Base-by-base conservation (phyloP, 768 basidiomycete species). In the Hirschioporus abietinus region DNA sequence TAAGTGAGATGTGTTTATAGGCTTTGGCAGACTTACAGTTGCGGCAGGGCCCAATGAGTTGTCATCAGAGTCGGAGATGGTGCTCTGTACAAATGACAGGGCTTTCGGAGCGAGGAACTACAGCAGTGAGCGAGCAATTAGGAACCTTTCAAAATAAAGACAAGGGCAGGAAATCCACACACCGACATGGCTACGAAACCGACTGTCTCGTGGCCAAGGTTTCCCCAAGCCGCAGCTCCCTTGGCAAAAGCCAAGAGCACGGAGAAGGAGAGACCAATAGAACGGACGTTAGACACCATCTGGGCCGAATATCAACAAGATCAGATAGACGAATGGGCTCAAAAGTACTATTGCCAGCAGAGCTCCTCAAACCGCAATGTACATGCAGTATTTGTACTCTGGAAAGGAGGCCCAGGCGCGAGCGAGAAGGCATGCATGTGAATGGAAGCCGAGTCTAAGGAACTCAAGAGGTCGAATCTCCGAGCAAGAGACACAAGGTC, bases 71-170 rank as follows among this genome's bases (percentile, higher is more conserved):
- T 81, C 73, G 0, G 81, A 81, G 9, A 86, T 74, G 4, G 81
- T 79, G 0, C 77, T 73, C 68, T 83, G 71, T 2, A 86, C 84
- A 66, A 82, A 83, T 2, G 78, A 73, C 7, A 83, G 76, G 1
- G 84, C 80, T 8, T 82, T 82, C 3, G 83, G 79, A 15, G 78
- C 77, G 25, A 86, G 74, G 71, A 86, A 86, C 84, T 85, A 23
- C 4, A 17, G 23, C n/a, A 15, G 7, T 20, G 66, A 17, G 7
- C 58, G n/a, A 25, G 8, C 12, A 30, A 5, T 9, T 30, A 26
- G n/a, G 12, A 5, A 12, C 15, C 3, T 7, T 5, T 12, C 63
- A 63, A 71, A 2, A 64, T 65, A 23, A 66, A 70, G 20, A 65
- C 70, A 27, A 68, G 57, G 25, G 25, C 18, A 34, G 18, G 15